Conservation (phyloP, 768 basidiomycete genomes). For the Hypholoma fasciculare region DNA sequence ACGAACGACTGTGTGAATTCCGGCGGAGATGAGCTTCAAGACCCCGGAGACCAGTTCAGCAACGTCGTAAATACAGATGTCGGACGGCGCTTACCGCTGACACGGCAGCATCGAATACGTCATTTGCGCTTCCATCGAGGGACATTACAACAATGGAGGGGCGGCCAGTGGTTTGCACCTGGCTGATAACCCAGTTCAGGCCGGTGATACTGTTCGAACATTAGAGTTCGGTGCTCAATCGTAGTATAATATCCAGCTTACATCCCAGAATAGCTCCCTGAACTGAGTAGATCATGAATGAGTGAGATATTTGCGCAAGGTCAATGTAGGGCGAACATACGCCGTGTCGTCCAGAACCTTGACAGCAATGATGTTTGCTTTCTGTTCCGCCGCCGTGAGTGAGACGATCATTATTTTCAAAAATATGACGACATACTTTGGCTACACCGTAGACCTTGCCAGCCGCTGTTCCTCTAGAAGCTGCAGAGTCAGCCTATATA, state of each 20-base stretch:
- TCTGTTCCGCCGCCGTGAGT: conserved; percentile 2
- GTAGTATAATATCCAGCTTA: not conserved
- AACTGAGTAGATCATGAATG: not conserved
- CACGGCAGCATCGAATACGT: conserved; percentile 33
- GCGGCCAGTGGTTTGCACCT: conserved; percentile 18
- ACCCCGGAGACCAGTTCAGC: not conserved
- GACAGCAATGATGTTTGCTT: conserved; percentile 36
- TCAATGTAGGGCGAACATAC: conserved; percentile 4
- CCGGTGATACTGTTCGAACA: conserved; percentile 24
- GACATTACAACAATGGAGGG: conserved; percentile 38
- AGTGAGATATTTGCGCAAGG: not conserved
- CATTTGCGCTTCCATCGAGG: conserved; percentile 29
- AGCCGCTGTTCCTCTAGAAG: conserved; percentile 30
- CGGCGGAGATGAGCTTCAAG: conserved; percentile 25
- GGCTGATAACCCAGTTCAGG: conserved; percentile 29
- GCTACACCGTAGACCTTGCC: conserved; percentile 36
- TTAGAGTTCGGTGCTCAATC: not conserved
- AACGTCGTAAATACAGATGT: not conserved
- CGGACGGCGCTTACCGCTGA: conserved; percentile 12
- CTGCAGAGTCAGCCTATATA: not conserved
- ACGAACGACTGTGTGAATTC: conserved; percentile 28
- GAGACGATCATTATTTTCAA: not conserved
- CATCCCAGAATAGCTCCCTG: not conserved
- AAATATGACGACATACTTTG: conserved; percentile 14
- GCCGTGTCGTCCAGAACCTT: conserved; percentile 38